Evolutionary conservation across 495 filamentous ascomycete species (phyloP), one percentile per base, ranked within the genome.

Genomic region (Neurospora sp.): DNA sequence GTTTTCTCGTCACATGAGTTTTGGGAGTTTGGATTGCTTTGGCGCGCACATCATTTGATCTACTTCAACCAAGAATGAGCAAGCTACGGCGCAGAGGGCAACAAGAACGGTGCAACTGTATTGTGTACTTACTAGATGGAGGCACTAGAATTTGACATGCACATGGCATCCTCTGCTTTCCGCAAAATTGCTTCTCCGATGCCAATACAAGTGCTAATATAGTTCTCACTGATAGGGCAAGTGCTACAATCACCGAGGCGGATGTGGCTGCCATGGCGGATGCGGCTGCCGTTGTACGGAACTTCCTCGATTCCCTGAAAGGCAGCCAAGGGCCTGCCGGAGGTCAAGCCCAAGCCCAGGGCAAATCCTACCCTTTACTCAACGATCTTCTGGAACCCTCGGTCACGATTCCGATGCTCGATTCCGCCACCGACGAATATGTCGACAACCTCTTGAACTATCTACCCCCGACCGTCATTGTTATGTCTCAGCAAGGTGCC

Each of bases 281-380:
- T 86, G 87, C 91, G 76, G 86, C 91, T 75, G 85, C 86, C 79
- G 86, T 91, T 74, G 92, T 95, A 74, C 93, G 94, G 77, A 94
- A 92, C 82, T 94, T 98, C 80, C 86, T 98, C 76, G 88, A 91
- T 70, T 97, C 96, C 31, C 84, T 98, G 77, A 89, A 91, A 77
- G 89, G 89, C 70, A 85, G 83, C 71, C 82, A 84, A 48, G 76
- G 78, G 48, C 71, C 82, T 44, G 72, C 79, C 40, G 73, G 74
- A 35, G 75, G 71, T 69, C 79, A 79, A 71, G 81, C 53, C 7
- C 83, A 70, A 75, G 83, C 68, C 11, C 79, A 81, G 70, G 86
- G 86, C 44, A 89, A 91, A 73, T 83, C 89, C 8, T 97, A 91
- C 79, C 94, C 94, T 39, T 92, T 94, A 39, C 89, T 99, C 40